A percentile compares a stretch with the other conserved stretches of the same genome.
These are phyloP conservation scores for Podospora tetraspora DNA, from an alignment of 495 filamentous ascomycete species.

Conservation along the genomic window DNA sequence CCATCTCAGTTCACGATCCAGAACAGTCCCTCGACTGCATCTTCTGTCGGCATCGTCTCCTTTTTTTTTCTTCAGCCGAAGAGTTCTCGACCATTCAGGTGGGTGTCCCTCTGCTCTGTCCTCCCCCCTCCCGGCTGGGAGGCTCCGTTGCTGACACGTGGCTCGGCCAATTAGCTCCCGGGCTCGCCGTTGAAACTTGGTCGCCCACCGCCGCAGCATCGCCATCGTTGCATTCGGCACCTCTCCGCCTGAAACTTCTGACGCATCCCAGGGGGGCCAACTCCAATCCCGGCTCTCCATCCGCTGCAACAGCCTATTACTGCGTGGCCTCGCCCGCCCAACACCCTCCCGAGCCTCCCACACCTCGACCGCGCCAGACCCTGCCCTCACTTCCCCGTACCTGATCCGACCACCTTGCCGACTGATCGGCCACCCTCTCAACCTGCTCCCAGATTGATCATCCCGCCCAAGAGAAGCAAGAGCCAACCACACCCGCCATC, in stretches of 20 bases:
- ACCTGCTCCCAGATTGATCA: conserved; percentile 10
- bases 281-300: conserved; percentile 14
- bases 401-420: conserved; percentile 1
- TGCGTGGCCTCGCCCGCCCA: conserved; percentile 7
- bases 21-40: background rate
- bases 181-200: background rate
- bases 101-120: background rate
- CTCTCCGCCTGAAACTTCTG: conserved; percentile 32
- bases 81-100: background rate
- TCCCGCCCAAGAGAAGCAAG: conserved; percentile 8
- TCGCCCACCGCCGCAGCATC: conserved; percentile 5
- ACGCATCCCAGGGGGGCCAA: conserved; percentile 28
- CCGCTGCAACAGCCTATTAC: conserved; percentile 14
- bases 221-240: conserved; percentile 24
- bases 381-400: background rate
- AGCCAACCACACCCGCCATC: conserved; percentile 10
- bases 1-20: background rate
- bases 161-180: conserved; percentile 14
- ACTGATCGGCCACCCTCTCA: conserved; percentile 2
- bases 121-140: background rate
- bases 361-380: conserved; percentile 2
- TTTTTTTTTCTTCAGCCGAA: background rate
- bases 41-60: background rate
- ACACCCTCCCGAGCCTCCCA: background rate
- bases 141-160: conserved; percentile 8